phyloP scores from a whole-genome alignment of 768 basidiomycete genomes.

The Neoboletus subvelutipes region DNA sequence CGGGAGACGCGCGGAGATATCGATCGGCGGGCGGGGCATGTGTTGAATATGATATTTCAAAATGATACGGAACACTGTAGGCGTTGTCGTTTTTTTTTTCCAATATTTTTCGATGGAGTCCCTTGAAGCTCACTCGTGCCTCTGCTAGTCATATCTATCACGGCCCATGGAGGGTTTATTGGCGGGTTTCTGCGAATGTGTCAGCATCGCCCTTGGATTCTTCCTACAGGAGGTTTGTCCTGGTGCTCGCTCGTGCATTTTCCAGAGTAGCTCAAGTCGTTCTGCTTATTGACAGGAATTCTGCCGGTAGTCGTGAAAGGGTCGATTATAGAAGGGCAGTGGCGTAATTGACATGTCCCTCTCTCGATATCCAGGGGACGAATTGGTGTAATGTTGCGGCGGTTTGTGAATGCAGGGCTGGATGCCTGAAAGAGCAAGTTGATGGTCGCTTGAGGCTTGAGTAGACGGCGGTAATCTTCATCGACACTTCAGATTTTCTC shows the following conservation, averaged over 20 bases:
- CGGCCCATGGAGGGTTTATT: constrained; percentile 64
- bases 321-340: not conserved
- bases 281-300: constrained; percentile 18
- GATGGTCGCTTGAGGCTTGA: too few relatives aligned
- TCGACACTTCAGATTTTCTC: too few relatives aligned
- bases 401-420: not conserved
- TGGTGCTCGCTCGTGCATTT: too few relatives aligned
- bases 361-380: not conserved
- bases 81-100: constrained; percentile 17
- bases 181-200: constrained; percentile 51
- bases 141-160: constrained; percentile 59
- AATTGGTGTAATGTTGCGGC: not conserved
- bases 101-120: not conserved
- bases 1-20: constrained; percentile 31
- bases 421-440: not conserved
- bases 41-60: constrained; percentile 57
- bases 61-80: constrained; percentile 43
- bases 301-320: constrained; percentile 28
- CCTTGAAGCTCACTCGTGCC: not conserved
- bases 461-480: too few relatives aligned
- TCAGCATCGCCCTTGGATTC: constrained; percentile 40
- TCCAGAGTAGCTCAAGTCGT: not conserved
- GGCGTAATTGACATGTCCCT: not conserved
- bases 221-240: constrained; percentile 66
- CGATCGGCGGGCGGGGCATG: constrained; percentile 45